Evolutionary conservation across 768 basidiomycete genomes (phyloP), one percentile per base, ranked within the genome.

Genomic region (Gyrodon lividus): DNA sequence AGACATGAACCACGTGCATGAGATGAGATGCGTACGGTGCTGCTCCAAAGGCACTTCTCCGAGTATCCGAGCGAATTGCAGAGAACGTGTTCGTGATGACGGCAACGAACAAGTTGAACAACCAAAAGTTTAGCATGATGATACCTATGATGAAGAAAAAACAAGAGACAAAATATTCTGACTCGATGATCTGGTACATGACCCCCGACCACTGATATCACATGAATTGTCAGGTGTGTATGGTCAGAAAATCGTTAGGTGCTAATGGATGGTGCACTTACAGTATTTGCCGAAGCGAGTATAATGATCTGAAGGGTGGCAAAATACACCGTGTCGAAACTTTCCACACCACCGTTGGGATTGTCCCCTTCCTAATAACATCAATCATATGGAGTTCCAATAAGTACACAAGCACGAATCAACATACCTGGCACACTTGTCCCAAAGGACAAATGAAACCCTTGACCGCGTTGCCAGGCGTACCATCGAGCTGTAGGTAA

Each of bases 81-180:
- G 83, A 83, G 66, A 98, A 98, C 0, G 91, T 90, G 62, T 92
- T 89, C 24, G 92, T 92, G 56, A 96, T 95, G n/a, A 97, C 93
- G 16, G 95, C 94, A 50, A 97, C 91, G 65, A 95, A 89, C 39
- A 97, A 70, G 65, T 94, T 93, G 75, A 95, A 86, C 51, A 96
- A 76, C 91, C 91, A 92, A 66, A 97, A 92, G 68, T 98, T 96
- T 59, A 98, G 77, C 20, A 97, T 79, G 57, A 98, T 72, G 54
- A 98, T 74, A 48, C 85, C 86, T 26, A 84, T 70, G 54, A 98
- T 86, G 74, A 91, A 97, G 72, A 91, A 98, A 52, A 94, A 74
- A 55, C 81, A 87, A 1, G 92, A 90, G n/a, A 86, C 71, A 64
- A 88, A 90, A 70, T 86, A 95, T 63, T 98, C 96, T 0, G 94